Conservation (phyloP, 305 asterid genomes). For the Rubia tinctorum region DNA sequence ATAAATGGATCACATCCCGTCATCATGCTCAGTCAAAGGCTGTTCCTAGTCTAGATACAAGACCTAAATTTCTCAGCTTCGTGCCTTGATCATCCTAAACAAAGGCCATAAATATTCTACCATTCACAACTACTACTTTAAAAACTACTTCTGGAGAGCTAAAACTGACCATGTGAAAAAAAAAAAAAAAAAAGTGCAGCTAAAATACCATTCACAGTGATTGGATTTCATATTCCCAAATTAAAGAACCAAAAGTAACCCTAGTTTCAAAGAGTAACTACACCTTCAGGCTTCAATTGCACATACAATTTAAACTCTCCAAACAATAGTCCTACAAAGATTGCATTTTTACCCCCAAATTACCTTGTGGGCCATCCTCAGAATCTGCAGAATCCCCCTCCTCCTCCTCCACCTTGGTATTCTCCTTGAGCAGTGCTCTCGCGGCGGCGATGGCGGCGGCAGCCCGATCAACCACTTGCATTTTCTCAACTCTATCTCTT, state of each 20-base stretch:
- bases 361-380: constrained; percentile 38
- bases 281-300: not conserved
- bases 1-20: too few relatives aligned
- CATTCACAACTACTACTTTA: too few relatives aligned
- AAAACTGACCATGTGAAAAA: not conserved
- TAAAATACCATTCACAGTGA: not conserved
- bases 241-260: not conserved
- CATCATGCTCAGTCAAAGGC: too few relatives aligned
- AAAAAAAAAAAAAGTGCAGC: not conserved
- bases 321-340: not conserved
- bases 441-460: constrained; percentile 96
- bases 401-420: constrained; percentile 19
- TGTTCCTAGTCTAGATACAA: not conserved
- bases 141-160: too few relatives aligned
- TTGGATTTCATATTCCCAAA: not conserved
- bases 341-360: not conserved
- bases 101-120: not conserved
- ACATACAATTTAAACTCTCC: not conserved
- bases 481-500: constrained; percentile 74
- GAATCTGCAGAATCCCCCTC: constrained; percentile 21
- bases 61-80: not conserved
- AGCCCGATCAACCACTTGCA: constrained; percentile 97
- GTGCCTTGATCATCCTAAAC: not conserved
- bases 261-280: not conserved
- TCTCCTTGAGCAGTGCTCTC: constrained; percentile 63